A percentile compares a stretch with the other conserved stretches of the same genome.
These are phyloP conservation scores for Globisporangium nodosum DNA, from an alignment of 352 stramenopile genomes.

Conservation along the genomic window DNA sequence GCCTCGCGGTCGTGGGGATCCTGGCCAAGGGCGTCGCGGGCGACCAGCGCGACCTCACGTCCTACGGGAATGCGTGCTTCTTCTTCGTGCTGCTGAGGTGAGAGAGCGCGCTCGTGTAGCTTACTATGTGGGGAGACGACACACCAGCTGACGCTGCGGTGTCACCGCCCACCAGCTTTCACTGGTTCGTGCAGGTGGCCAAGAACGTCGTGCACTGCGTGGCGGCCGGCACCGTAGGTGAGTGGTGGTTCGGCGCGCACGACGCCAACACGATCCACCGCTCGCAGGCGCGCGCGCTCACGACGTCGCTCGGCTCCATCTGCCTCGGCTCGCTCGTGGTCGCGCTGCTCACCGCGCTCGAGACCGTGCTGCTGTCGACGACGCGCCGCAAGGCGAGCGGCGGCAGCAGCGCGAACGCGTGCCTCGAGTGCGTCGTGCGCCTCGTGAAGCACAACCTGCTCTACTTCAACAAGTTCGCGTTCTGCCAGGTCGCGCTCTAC, in stretches of 20 bases:
- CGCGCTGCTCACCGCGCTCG: conserved; percentile 55
- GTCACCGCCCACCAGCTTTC: conserved; percentile 35
- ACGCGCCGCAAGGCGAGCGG: conserved; percentile 50
- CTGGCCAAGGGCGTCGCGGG: conserved; percentile 43
- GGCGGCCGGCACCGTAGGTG: conserved; percentile 65
- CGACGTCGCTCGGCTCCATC: conserved; percentile 78
- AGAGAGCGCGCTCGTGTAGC: neutral
- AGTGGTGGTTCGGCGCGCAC: conserved; percentile 83
- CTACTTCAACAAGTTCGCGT: conserved; percentile 88
- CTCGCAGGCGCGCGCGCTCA: conserved; percentile 53
- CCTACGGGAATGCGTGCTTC: conserved; percentile 64
- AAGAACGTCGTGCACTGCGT: conserved; percentile 88
- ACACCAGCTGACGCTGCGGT: too few species aligned
- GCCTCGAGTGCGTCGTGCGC: conserved; percentile 73
- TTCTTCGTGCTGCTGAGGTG: conserved; percentile 87
- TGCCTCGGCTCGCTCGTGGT: conserved; percentile 81
- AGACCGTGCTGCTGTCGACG: conserved; percentile 61
- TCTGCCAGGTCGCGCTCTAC: conserved; percentile 84
- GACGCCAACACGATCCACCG: conserved; percentile 70
- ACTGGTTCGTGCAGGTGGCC: conserved; percentile 80
- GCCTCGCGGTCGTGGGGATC: conserved; percentile 64
- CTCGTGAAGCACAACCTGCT: conserved; percentile 68
- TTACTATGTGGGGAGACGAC: too few species aligned
- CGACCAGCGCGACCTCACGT: conserved; percentile 46
- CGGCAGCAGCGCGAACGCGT: conserved; percentile 59